phyloP scores from a whole-genome alignment of 208 protist genomes.

The Endotrypanum monterogeii region DNA sequence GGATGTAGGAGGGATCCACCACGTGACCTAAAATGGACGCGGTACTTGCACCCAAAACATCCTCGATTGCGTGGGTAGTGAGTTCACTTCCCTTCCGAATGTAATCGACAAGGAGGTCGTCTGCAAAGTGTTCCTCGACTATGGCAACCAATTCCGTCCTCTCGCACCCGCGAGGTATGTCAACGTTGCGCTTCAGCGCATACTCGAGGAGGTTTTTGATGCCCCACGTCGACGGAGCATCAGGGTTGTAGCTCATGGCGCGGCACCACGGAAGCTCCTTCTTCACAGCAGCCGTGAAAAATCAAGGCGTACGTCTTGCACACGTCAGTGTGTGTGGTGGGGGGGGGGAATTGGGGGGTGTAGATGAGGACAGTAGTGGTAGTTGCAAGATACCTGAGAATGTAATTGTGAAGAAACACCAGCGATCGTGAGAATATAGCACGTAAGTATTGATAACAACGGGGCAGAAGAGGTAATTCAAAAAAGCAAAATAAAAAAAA shows the following conservation, averaged over 20 bases:
- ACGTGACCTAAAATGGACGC: constrained; percentile 33
- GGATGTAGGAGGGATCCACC: constrained; percentile 29
- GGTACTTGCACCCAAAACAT: constrained; percentile 23
- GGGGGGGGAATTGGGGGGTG: neutral
- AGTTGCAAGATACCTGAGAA: no score
- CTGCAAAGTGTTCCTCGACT: constrained; percentile 31
- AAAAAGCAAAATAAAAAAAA: neutral
- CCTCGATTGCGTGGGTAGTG: constrained; percentile 8
- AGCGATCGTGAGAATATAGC: no score
- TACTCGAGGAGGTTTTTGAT: constrained; percentile 46
- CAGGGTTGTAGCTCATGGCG: constrained; percentile 31
- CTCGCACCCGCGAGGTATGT: constrained; percentile 27
- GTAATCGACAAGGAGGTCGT: constrained; percentile 25
- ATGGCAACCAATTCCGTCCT: constrained; percentile 37
- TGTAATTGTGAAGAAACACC: no score
- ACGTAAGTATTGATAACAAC: no score
- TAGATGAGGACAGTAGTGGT: no score
- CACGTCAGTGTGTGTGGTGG: neutral
- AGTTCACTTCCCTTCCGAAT: constrained; percentile 12
- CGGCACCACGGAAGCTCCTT: neutral
- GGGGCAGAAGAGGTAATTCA: neutral
- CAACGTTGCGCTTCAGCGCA: constrained; percentile 30
- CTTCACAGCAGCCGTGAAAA: neutral
- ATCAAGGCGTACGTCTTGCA: neutral
- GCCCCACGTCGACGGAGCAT: constrained; percentile 52